Evolutionary conservation across 306 rosid species (phyloP).

Genomic region (Castanospermum australe): DNA sequence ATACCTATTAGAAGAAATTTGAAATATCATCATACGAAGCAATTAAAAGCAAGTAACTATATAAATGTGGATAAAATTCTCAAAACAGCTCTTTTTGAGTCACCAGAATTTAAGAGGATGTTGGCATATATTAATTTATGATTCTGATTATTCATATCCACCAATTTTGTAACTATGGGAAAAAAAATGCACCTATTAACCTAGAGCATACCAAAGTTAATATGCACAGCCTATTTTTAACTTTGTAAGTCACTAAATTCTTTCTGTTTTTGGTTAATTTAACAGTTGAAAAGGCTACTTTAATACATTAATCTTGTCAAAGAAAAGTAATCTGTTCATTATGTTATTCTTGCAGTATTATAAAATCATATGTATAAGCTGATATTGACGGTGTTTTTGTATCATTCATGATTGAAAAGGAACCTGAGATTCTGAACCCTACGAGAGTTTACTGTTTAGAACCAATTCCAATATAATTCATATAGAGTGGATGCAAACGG

Average conservation of each 20-base stretch:
- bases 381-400: no score
- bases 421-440: no score
- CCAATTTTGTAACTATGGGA: background rate
- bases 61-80: constrained; percentile 3
- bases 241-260: background rate
- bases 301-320: background rate
- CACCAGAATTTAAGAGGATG: background rate
- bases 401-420: no score
- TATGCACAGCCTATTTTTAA: background rate
- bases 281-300: background rate
- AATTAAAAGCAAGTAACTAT: background rate
- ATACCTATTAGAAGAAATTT: constrained; percentile 54
- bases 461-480: no score
- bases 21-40: constrained; percentile 15
- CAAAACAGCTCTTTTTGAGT: background rate
- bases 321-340: constrained; percentile 1
- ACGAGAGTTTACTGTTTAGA: no score
- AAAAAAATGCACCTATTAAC: background rate
- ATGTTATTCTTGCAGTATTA: background rate
- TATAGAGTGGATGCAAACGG: no score
- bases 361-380: no score
- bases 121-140: background rate
- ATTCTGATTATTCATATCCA: constrained; percentile 2
- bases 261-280: background rate
- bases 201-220: background rate